Evolutionary conservation across 2,329 filamentous ascomycete species (phyloP).

Genomic region (Fusarium tricinctum): DNA sequence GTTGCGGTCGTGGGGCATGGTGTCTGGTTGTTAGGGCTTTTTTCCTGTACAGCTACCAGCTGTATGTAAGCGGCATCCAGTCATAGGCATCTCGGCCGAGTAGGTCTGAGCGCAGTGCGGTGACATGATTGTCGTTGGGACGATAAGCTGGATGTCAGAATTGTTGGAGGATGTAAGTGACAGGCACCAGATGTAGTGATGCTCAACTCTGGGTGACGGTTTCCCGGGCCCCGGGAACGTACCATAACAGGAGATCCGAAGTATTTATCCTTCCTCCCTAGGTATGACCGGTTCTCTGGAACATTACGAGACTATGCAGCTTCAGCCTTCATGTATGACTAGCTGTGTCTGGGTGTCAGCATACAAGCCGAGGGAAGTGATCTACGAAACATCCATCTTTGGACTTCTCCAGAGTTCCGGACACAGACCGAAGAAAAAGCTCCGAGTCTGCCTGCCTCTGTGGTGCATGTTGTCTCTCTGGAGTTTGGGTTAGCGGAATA

Average conservation of each 20-base stretch:
- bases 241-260: conserved; percentile 13
- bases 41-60: background rate
- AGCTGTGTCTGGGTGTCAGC: background rate
- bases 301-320: conserved; percentile 7
- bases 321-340: background rate
- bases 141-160: background rate
- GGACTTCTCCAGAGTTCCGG: background rate
- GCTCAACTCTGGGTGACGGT: conserved; percentile 21
- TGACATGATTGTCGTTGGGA: background rate
- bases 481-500: conserved; percentile 25
- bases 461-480: conserved; percentile 17
- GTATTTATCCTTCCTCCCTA: conserved; percentile 13
- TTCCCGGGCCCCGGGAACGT: conserved; percentile 30
- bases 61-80: conserved; percentile 13
- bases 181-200: background rate
- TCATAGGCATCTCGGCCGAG: conserved; percentile 21
- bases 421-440: conserved; percentile 18
- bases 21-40: conserved; percentile 3
- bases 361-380: conserved; percentile 3
- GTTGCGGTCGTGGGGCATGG: conserved; percentile 21
- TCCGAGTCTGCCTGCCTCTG: conserved; percentile 8
- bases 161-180: background rate
- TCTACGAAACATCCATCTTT: conserved; percentile 6
- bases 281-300: conserved; percentile 18
- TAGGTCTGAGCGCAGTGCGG: background rate